Conservation (phyloP, 352 stramenopile genomes). For the Globisporangium alternatum region DNA sequence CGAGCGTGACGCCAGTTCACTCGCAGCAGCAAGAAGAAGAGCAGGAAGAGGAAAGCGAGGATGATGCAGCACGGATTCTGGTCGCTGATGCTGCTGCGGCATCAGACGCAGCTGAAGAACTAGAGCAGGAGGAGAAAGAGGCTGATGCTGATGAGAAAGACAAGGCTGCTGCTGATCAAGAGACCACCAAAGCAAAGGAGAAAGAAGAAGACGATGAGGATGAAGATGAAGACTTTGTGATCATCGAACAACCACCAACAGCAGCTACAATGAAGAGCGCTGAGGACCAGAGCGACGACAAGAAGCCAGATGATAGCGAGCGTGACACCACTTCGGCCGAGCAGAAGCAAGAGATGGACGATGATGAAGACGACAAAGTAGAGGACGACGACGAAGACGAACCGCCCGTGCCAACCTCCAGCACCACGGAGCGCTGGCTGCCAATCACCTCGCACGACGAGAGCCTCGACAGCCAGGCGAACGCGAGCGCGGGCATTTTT, state of each 20-base stretch:
- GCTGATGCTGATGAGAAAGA: not conserved
- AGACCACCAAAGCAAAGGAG: not conserved
- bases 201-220: slow-evolving; percentile 10
- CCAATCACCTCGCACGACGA: slow-evolving; percentile 19
- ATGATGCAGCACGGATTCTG: not conserved
- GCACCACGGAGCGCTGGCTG: not conserved
- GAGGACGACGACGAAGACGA: slow-evolving; percentile 12
- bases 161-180: not conserved
- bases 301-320: slow-evolving; percentile 7
- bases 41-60: not conserved
- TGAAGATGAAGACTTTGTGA: slow-evolving; percentile 4
- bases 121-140: not conserved
- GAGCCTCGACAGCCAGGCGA: slow-evolving; percentile 19
- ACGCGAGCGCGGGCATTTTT: slow-evolving; percentile 29
- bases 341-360: slow-evolving; percentile 19
- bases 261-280: not conserved
- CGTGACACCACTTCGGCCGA: slow-evolving; percentile 14
- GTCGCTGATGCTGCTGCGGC: not conserved
- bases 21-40: not conserved
- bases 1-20: not conserved
- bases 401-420: not conserved
- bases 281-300: slow-evolving; percentile 1
- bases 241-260: not conserved
- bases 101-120: not conserved
- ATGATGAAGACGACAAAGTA: slow-evolving; percentile 15